Evolutionary conservation across 257 asterid species (phyloP).

Genomic region (Scutellaria barbata): DNA sequence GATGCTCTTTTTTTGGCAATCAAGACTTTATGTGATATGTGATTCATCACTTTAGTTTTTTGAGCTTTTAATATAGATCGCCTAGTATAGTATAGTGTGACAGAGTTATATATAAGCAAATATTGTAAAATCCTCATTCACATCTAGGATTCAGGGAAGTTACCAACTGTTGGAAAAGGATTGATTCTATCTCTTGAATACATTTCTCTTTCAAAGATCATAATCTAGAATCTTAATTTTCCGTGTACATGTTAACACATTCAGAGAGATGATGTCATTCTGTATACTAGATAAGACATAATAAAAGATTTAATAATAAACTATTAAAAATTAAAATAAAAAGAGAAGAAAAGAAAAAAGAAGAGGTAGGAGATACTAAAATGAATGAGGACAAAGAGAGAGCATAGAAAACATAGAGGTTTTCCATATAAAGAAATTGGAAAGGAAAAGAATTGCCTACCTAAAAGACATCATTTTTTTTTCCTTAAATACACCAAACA

Average conservation of each 20-base stretch:
- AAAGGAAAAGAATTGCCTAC: constrained; percentile 1
- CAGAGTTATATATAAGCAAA: background rate
- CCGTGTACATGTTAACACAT: too few relatives aligned
- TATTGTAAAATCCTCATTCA: too few relatives aligned
- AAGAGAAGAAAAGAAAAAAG: background rate
- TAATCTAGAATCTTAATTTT: too few relatives aligned
- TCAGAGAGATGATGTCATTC: too few relatives aligned
- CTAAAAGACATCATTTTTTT: background rate
- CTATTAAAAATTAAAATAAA: too few relatives aligned
- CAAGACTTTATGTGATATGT: background rate
- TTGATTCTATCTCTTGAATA: background rate
- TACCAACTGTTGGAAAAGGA: background rate
- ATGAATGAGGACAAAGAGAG: background rate
- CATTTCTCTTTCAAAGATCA: background rate
- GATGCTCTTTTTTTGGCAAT: background rate
- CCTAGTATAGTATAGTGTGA: background rate
- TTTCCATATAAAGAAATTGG: background rate
- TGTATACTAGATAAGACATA: too few relatives aligned
- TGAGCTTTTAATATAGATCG: too few relatives aligned
- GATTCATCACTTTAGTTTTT: too few relatives aligned
- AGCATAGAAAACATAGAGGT: background rate
- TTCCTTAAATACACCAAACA: constrained; percentile 34
- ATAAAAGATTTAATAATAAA: too few relatives aligned
- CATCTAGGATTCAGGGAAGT: too few relatives aligned
- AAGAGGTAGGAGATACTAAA: background rate